phyloP scores from a whole-genome alignment of 805 yeast species.

The Starmera quercuum region DNA sequence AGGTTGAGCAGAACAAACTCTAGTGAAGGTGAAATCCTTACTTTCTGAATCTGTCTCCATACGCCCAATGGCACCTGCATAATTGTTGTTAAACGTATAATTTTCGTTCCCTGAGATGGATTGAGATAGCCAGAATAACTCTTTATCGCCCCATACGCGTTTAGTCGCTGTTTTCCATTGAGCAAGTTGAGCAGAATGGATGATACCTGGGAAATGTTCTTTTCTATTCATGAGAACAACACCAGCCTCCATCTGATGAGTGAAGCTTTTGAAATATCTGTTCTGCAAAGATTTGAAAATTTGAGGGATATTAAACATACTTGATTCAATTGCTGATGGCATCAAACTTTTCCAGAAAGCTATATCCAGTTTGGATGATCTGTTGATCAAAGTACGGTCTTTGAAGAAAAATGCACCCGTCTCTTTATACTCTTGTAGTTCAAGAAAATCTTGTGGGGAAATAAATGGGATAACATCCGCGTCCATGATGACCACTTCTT shows the following conservation, averaged over 20 bases:
- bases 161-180: slow-evolving; percentile 14
- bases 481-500: slow-evolving; percentile 43
- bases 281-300: not conserved
- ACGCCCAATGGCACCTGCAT: slow-evolving; percentile 11
- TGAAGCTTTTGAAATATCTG: slow-evolving; percentile 9
- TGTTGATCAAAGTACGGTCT: slow-evolving; percentile 22
- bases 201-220: slow-evolving; percentile 16
- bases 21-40: slow-evolving; percentile 8
- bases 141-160: slow-evolving; percentile 29
- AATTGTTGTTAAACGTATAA: slow-evolving; percentile 7
- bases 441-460: slow-evolving; percentile 27
- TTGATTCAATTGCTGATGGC: slow-evolving; percentile 5
- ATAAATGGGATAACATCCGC: slow-evolving; percentile 44
- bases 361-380: slow-evolving; percentile 2
- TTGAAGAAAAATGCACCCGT: slow-evolving; percentile 38
- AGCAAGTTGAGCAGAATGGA: slow-evolving; percentile 15
- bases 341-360: slow-evolving; percentile 2
- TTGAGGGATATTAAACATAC: slow-evolving; percentile 2
- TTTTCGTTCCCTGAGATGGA: slow-evolving; percentile 10
- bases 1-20: slow-evolving; percentile 51
- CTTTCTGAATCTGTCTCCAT: slow-evolving; percentile 1
- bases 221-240: slow-evolving; percentile 13
- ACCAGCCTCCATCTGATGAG: slow-evolving; percentile 25
- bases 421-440: slow-evolving; percentile 23
- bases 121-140: slow-evolving; percentile 28